Base-by-base conservation (phyloP, 2,329 filamentous ascomycete genomes). In the Colletotrichum lupini region DNA sequence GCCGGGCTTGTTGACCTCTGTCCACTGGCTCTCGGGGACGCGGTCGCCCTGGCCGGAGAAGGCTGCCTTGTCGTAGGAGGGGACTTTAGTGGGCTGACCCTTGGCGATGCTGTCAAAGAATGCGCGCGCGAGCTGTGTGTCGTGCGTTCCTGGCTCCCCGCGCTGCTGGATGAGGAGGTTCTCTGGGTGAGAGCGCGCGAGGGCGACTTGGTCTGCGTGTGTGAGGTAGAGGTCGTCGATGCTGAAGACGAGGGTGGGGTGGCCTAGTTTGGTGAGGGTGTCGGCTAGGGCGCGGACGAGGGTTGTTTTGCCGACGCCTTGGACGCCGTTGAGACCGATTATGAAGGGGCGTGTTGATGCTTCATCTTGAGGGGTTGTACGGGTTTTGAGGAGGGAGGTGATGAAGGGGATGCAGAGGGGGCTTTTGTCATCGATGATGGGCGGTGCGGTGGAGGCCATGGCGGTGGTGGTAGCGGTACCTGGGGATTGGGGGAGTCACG, bases 271-370 rank as follows among this genome's bases (percentile, higher is more conserved):
- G 59, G 88, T 86, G 49, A 96, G 89, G 16, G 88, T 90, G 24
- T 86, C 80, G 76, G 91, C 88, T 56, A 97, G 88, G 5, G 89
- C 87, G 49, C 87, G 87, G 49, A 95, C 95, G 78, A 98, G 89
- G 14, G 95, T 97, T 4, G 95, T 97, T 85, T 98, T 98, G 77
- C 96, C 96, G 49, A 94, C 93, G 74, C 96, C 96, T 84, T 98
- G 96, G 32, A 98, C 91, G 74, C 95, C 96, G 78, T 97, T 97
- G 78, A 98, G 89, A 59, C 95, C 96, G 75, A 98, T 88, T 81
- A 98, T 91, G 82, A 98, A 94, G 32, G 95, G 95, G 24, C 88
- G 88, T 78, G 76, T 68, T 16, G 16, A 19, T 35, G 32, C 32
- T 75, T 82, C 80, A 83, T 80, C 74, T 49, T 70, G 52, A 80